Conservation (phyloP, 805 yeast species). For the Trichomonascus vanleenenianus region DNA sequence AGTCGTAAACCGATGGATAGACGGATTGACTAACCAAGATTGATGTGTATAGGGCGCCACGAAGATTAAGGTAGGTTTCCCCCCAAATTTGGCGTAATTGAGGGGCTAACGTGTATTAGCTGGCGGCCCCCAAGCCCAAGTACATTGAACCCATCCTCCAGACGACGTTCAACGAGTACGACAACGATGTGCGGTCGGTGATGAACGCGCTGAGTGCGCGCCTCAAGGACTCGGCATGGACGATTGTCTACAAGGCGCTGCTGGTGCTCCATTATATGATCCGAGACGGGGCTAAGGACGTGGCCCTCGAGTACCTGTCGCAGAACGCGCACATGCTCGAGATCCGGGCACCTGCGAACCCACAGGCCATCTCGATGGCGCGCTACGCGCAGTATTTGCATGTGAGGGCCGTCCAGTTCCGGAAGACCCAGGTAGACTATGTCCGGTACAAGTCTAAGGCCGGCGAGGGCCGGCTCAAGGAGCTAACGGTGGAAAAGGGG, state of each 20-base stretch:
- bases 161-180: conserved; percentile 50
- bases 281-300: conserved; percentile 80
- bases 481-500: conserved; percentile 66
- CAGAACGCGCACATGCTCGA: conserved; percentile 45
- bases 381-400: conserved; percentile 67
- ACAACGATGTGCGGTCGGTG: conserved; percentile 59
- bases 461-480: conserved; percentile 59
- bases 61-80: background rate
- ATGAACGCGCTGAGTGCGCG: conserved; percentile 57
- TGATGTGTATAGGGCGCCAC: conserved; percentile 1
- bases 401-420: conserved; percentile 59
- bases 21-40: background rate
- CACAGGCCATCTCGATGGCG: conserved; percentile 35
- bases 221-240: conserved; percentile 79
- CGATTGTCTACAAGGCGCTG: conserved; percentile 78
- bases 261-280: conserved; percentile 85
- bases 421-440: conserved; percentile 53
- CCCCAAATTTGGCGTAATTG: background rate
- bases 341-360: conserved; percentile 26
- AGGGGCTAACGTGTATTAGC: conserved; percentile 32
- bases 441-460: conserved; percentile 49
- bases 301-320: conserved; percentile 55
- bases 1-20: background rate
- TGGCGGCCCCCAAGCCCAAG: conserved; percentile 97
- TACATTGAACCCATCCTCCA: conserved; percentile 88